Evolutionary conservation across 345 rosid species (phyloP).

Genomic region (Hibiscus syriacus): DNA sequence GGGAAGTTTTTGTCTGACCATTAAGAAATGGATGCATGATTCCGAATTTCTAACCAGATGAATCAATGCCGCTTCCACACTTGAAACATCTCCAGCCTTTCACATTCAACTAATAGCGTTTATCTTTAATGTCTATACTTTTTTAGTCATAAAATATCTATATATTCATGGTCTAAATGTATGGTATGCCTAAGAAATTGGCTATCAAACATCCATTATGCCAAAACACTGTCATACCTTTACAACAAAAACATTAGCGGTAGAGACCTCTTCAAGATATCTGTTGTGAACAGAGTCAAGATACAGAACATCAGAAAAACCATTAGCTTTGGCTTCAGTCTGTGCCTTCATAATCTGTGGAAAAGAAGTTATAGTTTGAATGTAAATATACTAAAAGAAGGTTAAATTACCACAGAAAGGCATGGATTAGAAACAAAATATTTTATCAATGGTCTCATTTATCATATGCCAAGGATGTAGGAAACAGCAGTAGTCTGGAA

Average conservation of each 20-base stretch:
- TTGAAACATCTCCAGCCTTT: too few relatives aligned
- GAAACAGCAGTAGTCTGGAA: not conserved
- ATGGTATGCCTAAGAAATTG: not conserved
- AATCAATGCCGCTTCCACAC: too few relatives aligned
- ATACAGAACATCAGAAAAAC: conserved; percentile 26
- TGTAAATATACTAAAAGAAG: not conserved
- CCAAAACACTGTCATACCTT: conserved; percentile 18
- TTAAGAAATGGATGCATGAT: too few relatives aligned
- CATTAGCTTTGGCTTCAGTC: conserved; percentile 22
- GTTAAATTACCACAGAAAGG: not conserved
- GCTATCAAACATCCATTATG: not conserved
- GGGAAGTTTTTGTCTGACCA: too few relatives aligned
- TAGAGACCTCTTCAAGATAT: conserved; percentile 26
- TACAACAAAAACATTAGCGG: conserved; percentile 27
- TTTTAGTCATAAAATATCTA: too few relatives aligned
- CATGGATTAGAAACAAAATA: not conserved
- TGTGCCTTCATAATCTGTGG: conserved; percentile 23
- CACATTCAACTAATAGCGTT: too few relatives aligned
- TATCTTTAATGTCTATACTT: too few relatives aligned
- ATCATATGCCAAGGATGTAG: not conserved
- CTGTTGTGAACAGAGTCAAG: conserved; percentile 24
- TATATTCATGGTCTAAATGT: not conserved
- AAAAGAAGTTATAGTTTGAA: not conserved
- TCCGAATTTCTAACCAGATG: too few relatives aligned
- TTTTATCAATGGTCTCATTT: not conserved